These are phyloP conservation scores for Stachybotrys echinatus DNA, from an alignment of 2,329 filamentous ascomycete genomes.

Conservation along the genomic window DNA sequence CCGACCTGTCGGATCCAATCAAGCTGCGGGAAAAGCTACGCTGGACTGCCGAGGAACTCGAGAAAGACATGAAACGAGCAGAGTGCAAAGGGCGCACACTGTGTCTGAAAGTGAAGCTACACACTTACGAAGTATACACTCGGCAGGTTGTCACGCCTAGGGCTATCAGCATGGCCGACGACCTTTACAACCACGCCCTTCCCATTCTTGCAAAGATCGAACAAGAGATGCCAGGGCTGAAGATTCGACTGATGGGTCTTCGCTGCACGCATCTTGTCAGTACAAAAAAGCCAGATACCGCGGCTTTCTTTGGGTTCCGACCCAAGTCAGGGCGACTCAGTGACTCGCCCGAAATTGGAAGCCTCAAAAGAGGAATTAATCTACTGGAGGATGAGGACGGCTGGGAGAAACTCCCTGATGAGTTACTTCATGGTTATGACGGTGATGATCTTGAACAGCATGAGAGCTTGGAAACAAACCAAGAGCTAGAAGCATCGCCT, in stretches of 20 bases:
- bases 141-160: constrained; percentile 72
- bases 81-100: constrained; percentile 87
- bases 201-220: constrained; percentile 82
- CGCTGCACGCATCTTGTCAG: constrained; percentile 83
- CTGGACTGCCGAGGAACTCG: constrained; percentile 77
- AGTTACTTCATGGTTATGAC: constrained; percentile 41
- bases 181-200: constrained; percentile 75
- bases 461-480: background rate
- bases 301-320: constrained; percentile 71
- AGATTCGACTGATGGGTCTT: constrained; percentile 79
- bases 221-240: constrained; percentile 75
- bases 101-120: constrained; percentile 86
- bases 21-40: constrained; percentile 72
- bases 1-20: constrained; percentile 64
- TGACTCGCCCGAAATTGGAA: constrained; percentile 4
- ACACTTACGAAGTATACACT: constrained; percentile 88
- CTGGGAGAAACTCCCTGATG: constrained; percentile 66
- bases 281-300: constrained; percentile 73
- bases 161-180: constrained; percentile 67
- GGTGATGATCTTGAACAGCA: constrained; percentile 9
- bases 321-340: constrained; percentile 18
- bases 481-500: background rate
- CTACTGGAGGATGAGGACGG: constrained; percentile 30
- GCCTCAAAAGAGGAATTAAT: constrained; percentile 29
- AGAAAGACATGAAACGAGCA: constrained; percentile 74